phyloP scores from a whole-genome alignment of 2,329 filamentous ascomycete genomes.

The Chaetomium olivaceum region DNA sequence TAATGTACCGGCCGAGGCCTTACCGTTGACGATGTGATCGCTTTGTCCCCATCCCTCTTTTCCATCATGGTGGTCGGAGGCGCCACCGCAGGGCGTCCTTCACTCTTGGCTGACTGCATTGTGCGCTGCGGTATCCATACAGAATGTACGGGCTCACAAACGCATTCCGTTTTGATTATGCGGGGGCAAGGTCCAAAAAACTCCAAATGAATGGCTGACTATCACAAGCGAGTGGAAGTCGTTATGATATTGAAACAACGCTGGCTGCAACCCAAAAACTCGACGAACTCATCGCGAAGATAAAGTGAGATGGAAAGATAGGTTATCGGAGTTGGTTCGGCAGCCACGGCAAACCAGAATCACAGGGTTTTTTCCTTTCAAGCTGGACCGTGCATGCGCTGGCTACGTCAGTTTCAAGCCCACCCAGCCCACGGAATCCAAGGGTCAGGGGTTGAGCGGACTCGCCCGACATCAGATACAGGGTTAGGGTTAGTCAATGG shows the following conservation, averaged over 20 bases:
- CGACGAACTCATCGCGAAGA: not conserved
- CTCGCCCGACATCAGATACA: no score
- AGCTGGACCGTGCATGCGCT: slow-evolving; percentile 4
- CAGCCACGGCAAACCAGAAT: slow-evolving; percentile 3
- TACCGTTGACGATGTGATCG: slow-evolving; percentile 5
- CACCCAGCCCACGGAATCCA: no score
- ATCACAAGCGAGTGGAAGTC: not conserved
- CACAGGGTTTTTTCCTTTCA: slow-evolving; percentile 3
- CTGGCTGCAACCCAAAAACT: not conserved
- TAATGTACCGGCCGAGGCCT: slow-evolving; percentile 56
- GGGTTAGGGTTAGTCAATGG: no score
- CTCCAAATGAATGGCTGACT: slow-evolving; percentile 10
- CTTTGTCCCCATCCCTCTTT: slow-evolving; percentile 10
- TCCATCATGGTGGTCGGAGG: slow-evolving; percentile 2
- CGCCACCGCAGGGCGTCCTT: slow-evolving; percentile 10
- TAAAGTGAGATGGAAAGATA: slow-evolving; percentile 4
- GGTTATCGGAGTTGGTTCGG: slow-evolving; percentile 18
- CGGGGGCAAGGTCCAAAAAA: not conserved
- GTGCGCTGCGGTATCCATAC: slow-evolving; percentile 4
- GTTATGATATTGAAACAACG: not conserved
- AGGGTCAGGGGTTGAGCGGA: slow-evolving; percentile 6
- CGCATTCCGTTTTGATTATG: slow-evolving; percentile 22
- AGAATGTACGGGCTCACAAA: slow-evolving; percentile 14
- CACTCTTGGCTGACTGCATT: slow-evolving; percentile 25
- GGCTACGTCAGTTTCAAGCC: slow-evolving; percentile 17